Conservation (phyloP, 768 basidiomycete genomes). For the Leccinum aurantiacum region DNA sequence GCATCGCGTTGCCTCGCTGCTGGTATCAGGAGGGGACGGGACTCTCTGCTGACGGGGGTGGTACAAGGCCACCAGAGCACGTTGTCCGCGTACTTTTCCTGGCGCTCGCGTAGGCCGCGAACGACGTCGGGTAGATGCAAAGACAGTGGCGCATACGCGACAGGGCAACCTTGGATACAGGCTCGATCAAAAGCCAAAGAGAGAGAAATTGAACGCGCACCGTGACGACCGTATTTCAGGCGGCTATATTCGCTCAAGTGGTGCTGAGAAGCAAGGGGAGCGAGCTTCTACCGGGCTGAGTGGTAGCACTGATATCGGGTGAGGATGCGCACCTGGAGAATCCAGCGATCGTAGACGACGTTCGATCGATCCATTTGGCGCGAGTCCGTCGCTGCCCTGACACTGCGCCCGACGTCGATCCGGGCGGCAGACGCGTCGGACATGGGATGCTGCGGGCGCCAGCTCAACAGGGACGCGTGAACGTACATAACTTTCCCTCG, state of each 20-base stretch:
- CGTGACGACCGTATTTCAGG: constrained; percentile 59
- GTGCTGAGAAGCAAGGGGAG: constrained; percentile 68
- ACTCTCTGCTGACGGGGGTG: neutral
- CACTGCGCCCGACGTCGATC: neutral
- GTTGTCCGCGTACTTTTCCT: constrained; percentile 39
- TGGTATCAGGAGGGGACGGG: constrained; percentile 19
- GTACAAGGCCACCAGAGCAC: constrained; percentile 52
- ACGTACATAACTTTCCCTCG: neutral
- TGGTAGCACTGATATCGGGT: neutral
- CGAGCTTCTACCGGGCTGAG: constrained; percentile 39
- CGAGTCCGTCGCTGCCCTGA: neutral
- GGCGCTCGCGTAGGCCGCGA: constrained; percentile 50
- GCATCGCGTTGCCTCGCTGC: constrained; percentile 26
- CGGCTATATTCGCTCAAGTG: constrained; percentile 70
- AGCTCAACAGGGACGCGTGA: neutral
- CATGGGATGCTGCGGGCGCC: neutral
- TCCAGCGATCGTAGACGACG: constrained; percentile 20
- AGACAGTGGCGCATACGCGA: constrained; percentile 62
- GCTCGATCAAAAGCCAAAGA: neutral
- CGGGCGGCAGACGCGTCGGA: constrained; percentile 14
- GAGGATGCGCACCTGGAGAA: constrained; percentile 17
- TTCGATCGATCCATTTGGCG: neutral
- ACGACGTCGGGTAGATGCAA: constrained; percentile 60
- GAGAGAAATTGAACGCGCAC: constrained; percentile 10
- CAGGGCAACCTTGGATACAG: constrained; percentile 48